Base-by-base conservation (phyloP, 805 yeast genomes). In the Debaryomyces castellii region DNA sequence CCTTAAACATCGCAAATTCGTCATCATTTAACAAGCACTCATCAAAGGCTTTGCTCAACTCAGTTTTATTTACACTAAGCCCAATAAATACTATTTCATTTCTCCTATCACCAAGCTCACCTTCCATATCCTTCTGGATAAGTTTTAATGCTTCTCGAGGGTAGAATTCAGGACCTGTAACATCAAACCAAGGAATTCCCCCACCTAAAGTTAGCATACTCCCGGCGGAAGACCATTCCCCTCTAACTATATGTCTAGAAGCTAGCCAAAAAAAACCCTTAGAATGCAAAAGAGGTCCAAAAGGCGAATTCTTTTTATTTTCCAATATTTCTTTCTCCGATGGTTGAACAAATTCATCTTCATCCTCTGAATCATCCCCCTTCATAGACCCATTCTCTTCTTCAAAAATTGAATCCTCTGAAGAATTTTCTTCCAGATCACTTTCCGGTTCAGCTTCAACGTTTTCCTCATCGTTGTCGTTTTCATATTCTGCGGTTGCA, bases 71-170 rank as follows among this genome's bases (percentile, higher is more conserved):
- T 4, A 74, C 51, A 10, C 60, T 55, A 16, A 71, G 54, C 1
- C 78, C 79, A 48, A 75, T 74, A 45, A 74, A 68, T 1, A 75
- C 79, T 20, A 75, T 47, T 50, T 75, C 78, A 47, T 75, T 73
- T 37, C 76, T 57, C 38, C 78, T 62, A 45, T 75, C 78, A 3
- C 77, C 78, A 48, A 59, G 62, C 22, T 60, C 58, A 1, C 73
- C 74, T 38, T 64, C 51, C 54, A 71, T 66, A 40, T 74, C 77
- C 21, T 54, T 52, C 39, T 64, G 57, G 21, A 71, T 64, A 11
- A 63, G 51, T 25, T 50, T 49, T n/a, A 45, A 49, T 14, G 72
- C 65, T 7, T 59, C 66, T 9, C 57, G 54, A 7, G 76, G 72
- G 51, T 65, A 56, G 21, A 55, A 57, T 6, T 65, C 66, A 5